Conservation (phyloP, 306 rosid genomes). For the Quercus bicolor region DNA sequence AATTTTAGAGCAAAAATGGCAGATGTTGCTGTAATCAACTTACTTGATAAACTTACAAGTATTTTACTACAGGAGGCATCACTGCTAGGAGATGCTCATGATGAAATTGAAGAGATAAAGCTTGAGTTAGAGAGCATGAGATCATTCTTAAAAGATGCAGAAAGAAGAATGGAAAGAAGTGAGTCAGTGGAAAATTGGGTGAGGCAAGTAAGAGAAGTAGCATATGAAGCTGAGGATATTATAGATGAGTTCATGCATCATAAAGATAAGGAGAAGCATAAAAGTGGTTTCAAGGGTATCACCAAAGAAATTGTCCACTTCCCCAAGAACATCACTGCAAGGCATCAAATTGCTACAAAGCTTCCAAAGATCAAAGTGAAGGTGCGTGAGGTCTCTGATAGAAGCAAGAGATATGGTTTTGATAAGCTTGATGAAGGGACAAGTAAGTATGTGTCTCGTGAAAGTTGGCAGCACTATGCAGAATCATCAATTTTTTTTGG, state of each 20-base stretch:
- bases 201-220: constrained; percentile 4
- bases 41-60: not conserved
- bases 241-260: not conserved
- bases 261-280: not conserved
- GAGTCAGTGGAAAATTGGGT: not conserved
- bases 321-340: constrained; percentile 5
- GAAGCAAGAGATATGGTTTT: not conserved
- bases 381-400: not conserved
- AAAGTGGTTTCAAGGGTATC: not conserved
- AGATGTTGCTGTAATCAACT: not conserved
- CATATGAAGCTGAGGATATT: not conserved
- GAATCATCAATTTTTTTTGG: not conserved
- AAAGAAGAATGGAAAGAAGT: not conserved
- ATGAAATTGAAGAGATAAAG: constrained; percentile 2
- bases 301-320: not conserved
- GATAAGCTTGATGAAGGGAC: not conserved
- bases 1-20: not conserved
- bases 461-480: not conserved
- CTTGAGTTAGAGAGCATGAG: not conserved
- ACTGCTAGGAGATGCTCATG: not conserved
- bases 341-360: not conserved
- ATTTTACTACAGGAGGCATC: not conserved
- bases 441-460: not conserved
- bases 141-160: constrained; percentile 5
- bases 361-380: not conserved